Percentiles rank a stretch among this genome's conserved stretches.
Evolutionary conservation across 1,139 yeast species (phyloP).

Genomic region (Blastobotrys arbuscula): DNA sequence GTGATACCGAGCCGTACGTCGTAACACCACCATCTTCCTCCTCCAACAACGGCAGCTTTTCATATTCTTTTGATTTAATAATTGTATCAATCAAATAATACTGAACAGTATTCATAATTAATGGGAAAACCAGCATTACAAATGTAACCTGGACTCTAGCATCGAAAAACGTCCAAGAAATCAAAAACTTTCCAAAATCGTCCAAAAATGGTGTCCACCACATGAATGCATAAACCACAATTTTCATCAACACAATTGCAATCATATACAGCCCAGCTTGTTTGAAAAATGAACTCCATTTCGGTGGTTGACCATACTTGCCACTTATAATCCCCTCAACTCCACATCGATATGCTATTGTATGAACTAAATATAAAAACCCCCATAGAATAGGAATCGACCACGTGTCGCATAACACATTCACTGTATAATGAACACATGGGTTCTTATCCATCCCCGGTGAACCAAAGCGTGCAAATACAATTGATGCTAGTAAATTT

Average conservation of each 20-base stretch:
- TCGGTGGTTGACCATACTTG: constrained; percentile 74
- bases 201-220: constrained; percentile 53
- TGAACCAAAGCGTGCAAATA: constrained; percentile 38
- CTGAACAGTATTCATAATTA: constrained; percentile 73
- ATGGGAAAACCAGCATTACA: constrained; percentile 64
- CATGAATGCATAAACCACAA: constrained; percentile 48
- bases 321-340: constrained; percentile 72
- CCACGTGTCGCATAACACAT: constrained; percentile 82
- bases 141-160: constrained; percentile 79
- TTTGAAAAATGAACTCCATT: constrained; percentile 57
- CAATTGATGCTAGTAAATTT: constrained; percentile 66
- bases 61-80: constrained; percentile 54
- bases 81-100: constrained; percentile 82
- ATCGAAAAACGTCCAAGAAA: constrained; percentile 75
- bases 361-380: constrained; percentile 42
- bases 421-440: constrained; percentile 76
- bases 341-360: constrained; percentile 44
- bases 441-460: constrained; percentile 37
- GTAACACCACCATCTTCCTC: neutral
- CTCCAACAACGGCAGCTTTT: constrained; percentile 9
- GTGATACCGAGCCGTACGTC: constrained; percentile 4
- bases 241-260: constrained; percentile 53
- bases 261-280: constrained; percentile 65
- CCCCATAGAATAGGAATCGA: constrained; percentile 82
- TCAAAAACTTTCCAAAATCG: constrained; percentile 50